Percentiles rank a stretch among this genome's conserved stretches.
These are phyloP conservation scores for Mucor circinelloides DNA, from an alignment of 371 early-diverging fungal genomes.

Conservation along the genomic window DNA sequence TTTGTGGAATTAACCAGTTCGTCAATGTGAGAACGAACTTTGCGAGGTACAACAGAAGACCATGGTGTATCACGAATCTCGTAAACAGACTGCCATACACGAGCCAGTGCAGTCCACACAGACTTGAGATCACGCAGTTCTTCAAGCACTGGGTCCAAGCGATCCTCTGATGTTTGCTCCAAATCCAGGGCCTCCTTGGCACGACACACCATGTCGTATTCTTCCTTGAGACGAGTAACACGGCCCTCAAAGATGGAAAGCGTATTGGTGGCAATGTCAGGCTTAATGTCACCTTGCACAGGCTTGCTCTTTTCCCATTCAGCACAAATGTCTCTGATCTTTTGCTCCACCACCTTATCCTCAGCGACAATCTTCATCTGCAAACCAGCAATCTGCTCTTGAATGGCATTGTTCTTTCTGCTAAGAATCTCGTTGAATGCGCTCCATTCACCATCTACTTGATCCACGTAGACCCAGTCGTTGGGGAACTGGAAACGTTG, in stretches of 20 bases:
- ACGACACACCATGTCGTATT: conserved; percentile 85
- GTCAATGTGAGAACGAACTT: conserved; percentile 87
- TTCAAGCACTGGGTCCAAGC: conserved; percentile 87
- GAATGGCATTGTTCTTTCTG: conserved; percentile 91
- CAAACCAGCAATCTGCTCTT: conserved; percentile 90
- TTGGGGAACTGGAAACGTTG: conserved; percentile 92
- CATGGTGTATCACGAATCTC: conserved; percentile 91
- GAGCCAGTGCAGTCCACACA: conserved; percentile 90
- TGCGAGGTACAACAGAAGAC: conserved; percentile 88
- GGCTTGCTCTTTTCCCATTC: conserved; percentile 97
- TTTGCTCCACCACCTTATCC: conserved; percentile 84
- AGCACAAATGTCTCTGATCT: conserved; percentile 80
- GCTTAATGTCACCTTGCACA: conserved; percentile 91
- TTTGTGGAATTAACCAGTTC: conserved; percentile 80
- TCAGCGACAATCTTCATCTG: conserved; percentile 92
- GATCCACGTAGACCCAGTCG: conserved; percentile 96
- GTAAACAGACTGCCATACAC: conserved; percentile 82
- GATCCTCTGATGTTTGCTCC: conserved; percentile 67
- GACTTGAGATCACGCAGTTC: conserved; percentile 92
- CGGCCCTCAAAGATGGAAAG: conserved; percentile 88
- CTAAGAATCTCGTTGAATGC: conserved; percentile 93
- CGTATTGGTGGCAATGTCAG: conserved; percentile 82
- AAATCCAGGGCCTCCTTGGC: conserved; percentile 96
- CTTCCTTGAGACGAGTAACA: conserved; percentile 82
- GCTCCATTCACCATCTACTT: conserved; percentile 97